Evolutionary conservation across 2,329 filamentous ascomycete genomes (phyloP).

Genomic region (Curvularia spicifera): DNA sequence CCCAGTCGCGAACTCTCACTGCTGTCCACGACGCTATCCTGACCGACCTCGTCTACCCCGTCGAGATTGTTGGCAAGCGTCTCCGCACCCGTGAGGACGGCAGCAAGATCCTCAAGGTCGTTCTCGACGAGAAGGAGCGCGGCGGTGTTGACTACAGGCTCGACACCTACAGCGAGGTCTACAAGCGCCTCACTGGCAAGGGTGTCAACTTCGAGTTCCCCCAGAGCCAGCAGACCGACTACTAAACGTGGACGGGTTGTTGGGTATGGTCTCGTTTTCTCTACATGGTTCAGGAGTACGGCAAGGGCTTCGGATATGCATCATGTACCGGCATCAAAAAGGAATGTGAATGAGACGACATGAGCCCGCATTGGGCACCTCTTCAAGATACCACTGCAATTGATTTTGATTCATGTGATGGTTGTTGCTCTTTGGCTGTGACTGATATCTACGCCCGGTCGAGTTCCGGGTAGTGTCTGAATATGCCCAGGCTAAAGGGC

Average conservation of each 20-base stretch:
- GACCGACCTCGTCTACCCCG: constrained; percentile 96
- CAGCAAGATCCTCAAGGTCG: constrained; percentile 97
- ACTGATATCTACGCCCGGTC: constrained; percentile 57
- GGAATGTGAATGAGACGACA: constrained; percentile 48
- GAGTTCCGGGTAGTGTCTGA: constrained; percentile 74
- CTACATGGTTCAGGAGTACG: constrained; percentile 47
- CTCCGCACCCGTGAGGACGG: constrained; percentile 98
- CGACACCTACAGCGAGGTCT: constrained; percentile 99
- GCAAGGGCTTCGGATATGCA: constrained; percentile 46
- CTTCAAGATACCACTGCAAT: constrained; percentile 48
- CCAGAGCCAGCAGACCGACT: constrained; percentile 77
- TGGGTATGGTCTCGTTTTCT: constrained; percentile 29
- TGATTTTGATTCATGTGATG: constrained; percentile 43
- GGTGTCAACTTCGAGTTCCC: constrained; percentile 99
- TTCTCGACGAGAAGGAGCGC: constrained; percentile 99
- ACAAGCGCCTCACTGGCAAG: constrained; percentile 96
- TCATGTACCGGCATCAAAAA: constrained; percentile 51
- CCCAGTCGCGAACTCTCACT: constrained; percentile 95
- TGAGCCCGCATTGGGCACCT: constrained; percentile 41
- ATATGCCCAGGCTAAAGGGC: constrained; percentile 70
- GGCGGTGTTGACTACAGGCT: constrained; percentile 99
- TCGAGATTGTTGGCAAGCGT: constrained; percentile 99
- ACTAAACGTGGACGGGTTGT: constrained; percentile 63
- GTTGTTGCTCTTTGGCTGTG: neutral
- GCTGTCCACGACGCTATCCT: constrained; percentile 99